Base-by-base conservation (phyloP, 23 red algal species). In the Gracilaria caudata region DNA sequence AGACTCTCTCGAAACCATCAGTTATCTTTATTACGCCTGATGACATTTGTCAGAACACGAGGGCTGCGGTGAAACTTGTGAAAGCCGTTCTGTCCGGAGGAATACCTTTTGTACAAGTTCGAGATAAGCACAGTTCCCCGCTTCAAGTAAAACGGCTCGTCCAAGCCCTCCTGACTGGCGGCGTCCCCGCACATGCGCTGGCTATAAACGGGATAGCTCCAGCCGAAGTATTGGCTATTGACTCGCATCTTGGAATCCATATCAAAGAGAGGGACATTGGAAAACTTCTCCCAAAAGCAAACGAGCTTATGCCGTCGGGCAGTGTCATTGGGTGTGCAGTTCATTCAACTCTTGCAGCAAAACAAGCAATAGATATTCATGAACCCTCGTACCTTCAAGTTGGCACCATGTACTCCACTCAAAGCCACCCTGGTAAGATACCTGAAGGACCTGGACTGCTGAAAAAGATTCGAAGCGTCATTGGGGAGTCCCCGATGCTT, bases 401-500 rank as follows among this genome's bases (percentile, higher is more conserved):
- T 29, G 94, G 94, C n/a, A 96, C 94, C 25, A 87, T 96, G 86
- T 96, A 77, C 75, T n/a, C 49, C 16, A 87, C 94, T 7, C 38
- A 77, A 45, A 91, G 86, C 43, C 94, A 96, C 43, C 94, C 94
- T 17, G 94, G 81, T 28, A 96, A 96, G 43, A 47, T 82, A 34
- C 79, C 87, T 14, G 94, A 96, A 53, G 94, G 94, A 19, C 73
- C 76, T 14, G 9, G 68, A 0, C 81, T 96, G 0, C 20, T 91
- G 56, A 33, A 17, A 65, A 41, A 56, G 21, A 68, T 96, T 38
- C 86, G 66, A 8, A 49, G 79, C 20, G 73, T 72, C 6, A 49
- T 91, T 13, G 63, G 66, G 16, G 39, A 24, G 19, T 41, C 80
- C 24, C 21, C 38, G 30, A 41, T 59, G 35, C 73, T 86, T 25